Evolutionary conservation across 106 monocot species (phyloP).

Genomic region (Agapanthus africanus): DNA sequence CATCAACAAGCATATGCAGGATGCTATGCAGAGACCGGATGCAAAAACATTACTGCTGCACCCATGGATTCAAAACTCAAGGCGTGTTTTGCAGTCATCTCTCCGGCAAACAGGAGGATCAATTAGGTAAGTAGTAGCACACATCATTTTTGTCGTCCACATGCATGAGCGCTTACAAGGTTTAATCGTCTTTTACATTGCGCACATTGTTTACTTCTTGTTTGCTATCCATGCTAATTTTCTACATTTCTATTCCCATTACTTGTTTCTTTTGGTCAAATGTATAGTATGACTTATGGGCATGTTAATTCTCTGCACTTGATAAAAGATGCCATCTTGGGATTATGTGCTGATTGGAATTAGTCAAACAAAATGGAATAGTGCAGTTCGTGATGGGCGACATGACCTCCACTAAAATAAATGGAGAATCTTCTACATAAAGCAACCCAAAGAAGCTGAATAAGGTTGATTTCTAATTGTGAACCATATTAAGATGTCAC

Average conservation of each 20-base stretch:
- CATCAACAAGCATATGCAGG: conserved; percentile 34
- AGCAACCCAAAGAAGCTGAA: background rate
- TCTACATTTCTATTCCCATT: background rate
- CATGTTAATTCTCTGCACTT: background rate
- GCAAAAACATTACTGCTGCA: conserved; percentile 86
- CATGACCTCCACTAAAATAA: background rate
- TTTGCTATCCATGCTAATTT: background rate
- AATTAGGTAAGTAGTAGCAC: conserved; percentile 32
- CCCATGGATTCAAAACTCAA: conserved; percentile 91
- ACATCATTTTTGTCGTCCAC: background rate
- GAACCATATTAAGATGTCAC: background rate
- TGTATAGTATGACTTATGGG: background rate
- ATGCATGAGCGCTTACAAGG: background rate
- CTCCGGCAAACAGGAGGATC: conserved; percentile 56
- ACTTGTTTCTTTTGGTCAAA: background rate
- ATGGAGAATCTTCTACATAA: background rate
- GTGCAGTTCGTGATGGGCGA: background rate
- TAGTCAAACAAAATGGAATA: too few relatives aligned
- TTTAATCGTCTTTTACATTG: background rate
- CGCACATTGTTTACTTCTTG: background rate
- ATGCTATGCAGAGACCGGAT: conserved; percentile 99
- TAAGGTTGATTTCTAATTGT: background rate
- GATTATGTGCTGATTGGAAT: too few relatives aligned
- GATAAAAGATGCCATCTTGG: background rate
- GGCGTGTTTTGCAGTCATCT: conserved; percentile 66